A percentile compares a stretch with the other conserved stretches of the same genome.
phyloP scores from a whole-genome alignment of 2,329 filamentous ascomycete genomes.

The Coniochaeta hoffmannii region DNA sequence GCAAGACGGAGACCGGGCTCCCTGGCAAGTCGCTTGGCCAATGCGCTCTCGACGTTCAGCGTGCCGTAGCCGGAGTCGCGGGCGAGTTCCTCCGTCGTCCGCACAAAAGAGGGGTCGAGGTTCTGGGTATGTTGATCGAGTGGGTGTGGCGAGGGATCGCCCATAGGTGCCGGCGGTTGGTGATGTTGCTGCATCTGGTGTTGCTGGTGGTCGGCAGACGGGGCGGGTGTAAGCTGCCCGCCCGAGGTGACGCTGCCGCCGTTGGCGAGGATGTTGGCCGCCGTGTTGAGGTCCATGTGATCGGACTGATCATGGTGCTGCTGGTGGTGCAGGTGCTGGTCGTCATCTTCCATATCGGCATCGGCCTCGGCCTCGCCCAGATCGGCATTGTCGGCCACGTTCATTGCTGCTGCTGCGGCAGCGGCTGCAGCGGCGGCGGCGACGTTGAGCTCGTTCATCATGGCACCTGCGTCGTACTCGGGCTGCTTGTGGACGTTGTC shows the following conservation, averaged over 20 bases:
- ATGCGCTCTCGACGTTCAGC: constrained; percentile 43
- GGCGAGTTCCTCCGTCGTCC: constrained; percentile 40
- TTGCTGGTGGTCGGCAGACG: constrained; percentile 13
- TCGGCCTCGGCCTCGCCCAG: constrained; percentile 5
- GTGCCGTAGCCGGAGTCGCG: constrained; percentile 36
- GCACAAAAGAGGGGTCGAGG: constrained; percentile 16
- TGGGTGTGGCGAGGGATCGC: constrained; percentile 2
- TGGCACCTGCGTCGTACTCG: constrained; percentile 6
- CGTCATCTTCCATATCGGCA: constrained; percentile 5
- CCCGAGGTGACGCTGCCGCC: constrained; percentile 11
- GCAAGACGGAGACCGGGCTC: constrained; percentile 42
- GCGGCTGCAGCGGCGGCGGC: background rate
- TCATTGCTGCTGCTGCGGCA: background rate
- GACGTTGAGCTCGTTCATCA: constrained; percentile 4
- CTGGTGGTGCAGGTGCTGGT: constrained; percentile 22
- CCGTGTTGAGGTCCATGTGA: constrained; percentile 19
- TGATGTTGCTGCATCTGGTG: constrained; percentile 22
- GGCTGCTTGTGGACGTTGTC: background rate
- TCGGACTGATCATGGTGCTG: constrained; percentile 19
- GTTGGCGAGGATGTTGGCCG: constrained; percentile 23
- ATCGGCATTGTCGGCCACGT: background rate
- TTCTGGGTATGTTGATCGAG: constrained; percentile 13
- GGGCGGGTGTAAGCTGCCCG: background rate
- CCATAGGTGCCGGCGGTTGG: background rate
- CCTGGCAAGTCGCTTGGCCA: constrained; percentile 45